Evolutionary conservation across 1,139 yeast species (phyloP), one percentile per base, ranked within the genome.

Genomic region (Candida dubliniensis): DNA sequence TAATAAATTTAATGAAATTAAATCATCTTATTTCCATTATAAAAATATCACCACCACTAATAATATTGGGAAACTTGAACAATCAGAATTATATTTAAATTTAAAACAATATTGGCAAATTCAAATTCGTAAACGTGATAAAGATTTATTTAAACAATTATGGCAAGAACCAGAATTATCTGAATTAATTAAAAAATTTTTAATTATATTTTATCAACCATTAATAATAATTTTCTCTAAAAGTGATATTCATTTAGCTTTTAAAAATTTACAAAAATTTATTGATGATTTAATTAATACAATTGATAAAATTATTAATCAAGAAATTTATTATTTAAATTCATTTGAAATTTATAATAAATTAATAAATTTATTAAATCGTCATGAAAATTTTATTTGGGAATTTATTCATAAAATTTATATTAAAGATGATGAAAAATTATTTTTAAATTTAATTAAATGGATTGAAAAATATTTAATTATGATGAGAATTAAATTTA

Each of bases 101-200:
- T 61, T 82, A 33, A 83, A 75, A 52, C 86, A 84, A 47, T 74
- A 86, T 47, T 78, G 87, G 65, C 82, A 79, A 50, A 64, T 87
- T 18, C 77, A 78, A 52, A 69, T 87, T 2, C 76, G 95, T 35
- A 82, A 79, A 47, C 78, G 81, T 36, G 98, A 91, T 59, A 89
- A 88, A 60, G 80, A 82, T 44, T 67, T 84, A 38, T 64, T 90
- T 71, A 84, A 83, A 53, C 82, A 83, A 57, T 64, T 91, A 38
- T 88, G 96, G 95, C 82, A 82, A 43, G 96, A 90, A 55, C 90
- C 93, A 0, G 87, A 85, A 54, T 68, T 95, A 35, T 81, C 90
- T 23, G 74, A 73, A 38, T 70, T 91, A 36, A 69, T 90, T 45
- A 85, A 85, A 52, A 87, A 87, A 45, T 70, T 88, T 33, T 74